Base-by-base conservation (phyloP, 192 early-diverging fungal genomes). In the Linderina pennispora region DNA sequence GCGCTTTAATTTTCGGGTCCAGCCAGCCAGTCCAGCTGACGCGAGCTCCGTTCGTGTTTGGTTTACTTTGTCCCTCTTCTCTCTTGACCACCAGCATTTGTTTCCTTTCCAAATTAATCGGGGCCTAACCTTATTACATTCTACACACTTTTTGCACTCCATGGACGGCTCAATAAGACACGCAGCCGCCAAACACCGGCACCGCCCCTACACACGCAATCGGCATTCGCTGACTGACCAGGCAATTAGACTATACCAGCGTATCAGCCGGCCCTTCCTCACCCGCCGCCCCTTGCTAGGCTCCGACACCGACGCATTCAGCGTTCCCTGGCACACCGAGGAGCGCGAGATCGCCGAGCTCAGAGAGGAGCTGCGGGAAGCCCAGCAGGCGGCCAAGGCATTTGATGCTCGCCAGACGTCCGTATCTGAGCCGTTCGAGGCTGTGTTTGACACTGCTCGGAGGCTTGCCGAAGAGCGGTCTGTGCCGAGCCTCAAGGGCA, bases 241-340 rank as follows among this genome's bases (percentile, higher is more conserved):
- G 16, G 42, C 61, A 14, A 23, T 73, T 6, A 45, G 46, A 14
- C 44, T 73, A 6, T 56, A 54, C 36, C 42, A 39, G 14, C 62
- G 53, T 24, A 49, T 73, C 15, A 48, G 52, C 36, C 45, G 40
- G 45, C 69, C 69, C 2, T 18, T 73, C 9, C 53, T 73, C 28
- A 41, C 49, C 18, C 53, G 48, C 11, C 40, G 46, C 8, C 53
- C 19, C 1, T 15, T 6, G 5, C n/a, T n/a, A n/a, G 28, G 36
- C 0, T 37, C 52, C 8, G 17, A 42, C 9, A 31, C 39, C 22
- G 58, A 67, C 46, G 55, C 55, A 18, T 67, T 74, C 42, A 35
- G 40, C 13, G 71, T 67, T 26, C 71, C 71, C 4, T 74, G 71
- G 71, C 28, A 55, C 28, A 55, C 58, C 22, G 71, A 55, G 2